Conservation (phyloP, 441 rosid genomes). For the Breynia disticha region DNA sequence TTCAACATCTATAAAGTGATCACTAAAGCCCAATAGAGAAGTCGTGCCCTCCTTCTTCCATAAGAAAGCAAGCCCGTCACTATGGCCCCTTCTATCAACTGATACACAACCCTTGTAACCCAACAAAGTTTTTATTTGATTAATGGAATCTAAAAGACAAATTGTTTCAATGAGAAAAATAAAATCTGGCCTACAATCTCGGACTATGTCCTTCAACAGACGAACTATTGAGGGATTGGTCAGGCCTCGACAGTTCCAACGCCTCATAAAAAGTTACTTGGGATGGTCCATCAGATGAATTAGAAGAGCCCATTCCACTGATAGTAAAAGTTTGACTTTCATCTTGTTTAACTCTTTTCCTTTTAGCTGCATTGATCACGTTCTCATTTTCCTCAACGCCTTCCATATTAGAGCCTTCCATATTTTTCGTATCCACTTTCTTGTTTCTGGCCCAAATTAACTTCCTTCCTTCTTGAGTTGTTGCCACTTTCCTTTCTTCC, state of each 20-base stretch:
- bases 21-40: not conserved
- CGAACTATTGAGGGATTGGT: not conserved
- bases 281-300: no score
- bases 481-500: no score
- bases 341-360: no score
- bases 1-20: not conserved
- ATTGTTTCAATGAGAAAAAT: not conserved
- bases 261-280: no score
- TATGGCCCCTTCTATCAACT: not conserved
- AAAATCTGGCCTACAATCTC: not conserved
- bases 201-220: not conserved
- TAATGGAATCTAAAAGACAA: not conserved
- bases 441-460: no score
- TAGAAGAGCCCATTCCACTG: not conserved
- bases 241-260: slow-evolving; percentile 2
- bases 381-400: no score
- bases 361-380: no score
- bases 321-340: no score
- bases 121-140: not conserved
- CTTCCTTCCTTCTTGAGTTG: no score
- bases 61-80: not conserved
- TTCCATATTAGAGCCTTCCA: no score
- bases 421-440: no score
- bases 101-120: not conserved
- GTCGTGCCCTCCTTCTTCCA: not conserved